A percentile compares a stretch with the other conserved stretches of the same genome.
Conservation (phyloP, 2,329 filamentous ascomycete genomes). For the Colletotrichum chlorophyti region DNA sequence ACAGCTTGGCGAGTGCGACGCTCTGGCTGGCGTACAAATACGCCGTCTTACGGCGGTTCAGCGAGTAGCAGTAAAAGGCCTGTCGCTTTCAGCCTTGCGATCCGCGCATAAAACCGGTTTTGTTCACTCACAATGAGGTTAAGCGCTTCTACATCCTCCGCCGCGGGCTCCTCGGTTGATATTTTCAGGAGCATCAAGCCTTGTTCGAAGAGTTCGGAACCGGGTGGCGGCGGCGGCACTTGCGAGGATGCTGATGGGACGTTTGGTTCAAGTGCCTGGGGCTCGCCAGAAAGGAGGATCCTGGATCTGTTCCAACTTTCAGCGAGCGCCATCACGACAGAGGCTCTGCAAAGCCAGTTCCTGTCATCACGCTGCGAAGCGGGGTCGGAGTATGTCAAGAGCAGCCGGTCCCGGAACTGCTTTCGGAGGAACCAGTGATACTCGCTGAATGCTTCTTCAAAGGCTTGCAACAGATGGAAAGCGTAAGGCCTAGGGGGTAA, state of each 20-base stretch:
- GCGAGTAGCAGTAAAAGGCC: constrained; percentile 28
- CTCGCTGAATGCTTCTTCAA: constrained; percentile 31
- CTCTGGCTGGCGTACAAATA: constrained; percentile 27
- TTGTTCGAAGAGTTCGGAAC: constrained; percentile 28
- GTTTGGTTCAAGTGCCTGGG: neutral
- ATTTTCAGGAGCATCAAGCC: constrained; percentile 23
- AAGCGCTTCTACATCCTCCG: constrained; percentile 22
- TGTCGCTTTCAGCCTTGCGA: neutral
- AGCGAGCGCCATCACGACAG: constrained; percentile 29
- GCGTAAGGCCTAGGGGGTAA: constrained; percentile 28
- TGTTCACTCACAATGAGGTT: constrained; percentile 11
- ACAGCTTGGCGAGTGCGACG: constrained; percentile 18
- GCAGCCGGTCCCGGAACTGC: constrained; percentile 21
- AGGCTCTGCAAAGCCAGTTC: constrained; percentile 30
- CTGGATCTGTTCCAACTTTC: constrained; percentile 27
- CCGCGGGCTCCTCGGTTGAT: constrained; percentile 18
- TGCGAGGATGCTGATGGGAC: neutral
- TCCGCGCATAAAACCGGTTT: fast-evolving
- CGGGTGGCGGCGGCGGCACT: constrained; percentile 13
- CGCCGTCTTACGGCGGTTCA: constrained; percentile 28
- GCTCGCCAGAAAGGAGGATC: neutral
- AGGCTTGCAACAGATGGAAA: constrained; percentile 25
- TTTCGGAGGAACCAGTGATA: constrained; percentile 31
- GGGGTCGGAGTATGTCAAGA: constrained; percentile 27
- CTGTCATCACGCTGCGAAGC: constrained; percentile 27